These are phyloP conservation scores for Adenanthera pavonina DNA, from an alignment of 306 rosid species.

Conservation along the genomic window DNA sequence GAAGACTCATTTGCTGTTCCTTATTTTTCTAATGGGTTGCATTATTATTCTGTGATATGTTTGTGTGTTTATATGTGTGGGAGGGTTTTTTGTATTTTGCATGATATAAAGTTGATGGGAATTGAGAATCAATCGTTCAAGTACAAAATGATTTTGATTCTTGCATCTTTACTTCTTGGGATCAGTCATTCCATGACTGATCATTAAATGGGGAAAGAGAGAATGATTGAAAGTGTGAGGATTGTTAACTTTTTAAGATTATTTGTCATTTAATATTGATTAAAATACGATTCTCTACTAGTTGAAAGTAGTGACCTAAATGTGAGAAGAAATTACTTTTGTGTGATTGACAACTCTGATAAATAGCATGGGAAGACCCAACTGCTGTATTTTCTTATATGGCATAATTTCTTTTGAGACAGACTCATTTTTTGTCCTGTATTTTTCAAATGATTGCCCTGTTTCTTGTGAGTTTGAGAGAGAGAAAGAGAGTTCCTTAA, in stretches of 20 bases:
- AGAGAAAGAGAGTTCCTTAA: not conserved
- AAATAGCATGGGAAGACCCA: not conserved
- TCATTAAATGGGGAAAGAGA: not conserved
- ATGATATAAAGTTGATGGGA: slow-evolving; percentile 5
- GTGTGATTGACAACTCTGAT: not conserved
- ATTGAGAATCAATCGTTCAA: not conserved
- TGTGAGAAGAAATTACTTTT: slow-evolving; percentile 1
- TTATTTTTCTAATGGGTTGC: not conserved
- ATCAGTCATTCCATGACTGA: not conserved
- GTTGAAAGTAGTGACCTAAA: not conserved
- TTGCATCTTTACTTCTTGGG: not conserved
- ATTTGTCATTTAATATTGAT: not conserved
- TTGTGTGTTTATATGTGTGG: not conserved
- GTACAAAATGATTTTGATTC: not conserved
- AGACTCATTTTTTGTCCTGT: not conserved
- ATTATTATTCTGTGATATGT: not conserved
- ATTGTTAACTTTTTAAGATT: not conserved
- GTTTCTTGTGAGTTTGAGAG: not conserved
- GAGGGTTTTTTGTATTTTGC: not conserved
- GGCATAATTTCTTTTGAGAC: not conserved
- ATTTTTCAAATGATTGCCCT: not conserved
- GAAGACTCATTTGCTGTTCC: slow-evolving; percentile 14
- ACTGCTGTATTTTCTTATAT: not conserved
- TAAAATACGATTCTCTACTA: not conserved
- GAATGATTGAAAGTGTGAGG: slow-evolving; percentile 14